phyloP scores from a whole-genome alignment of 305 asterid genomes.

The Coffea humblotiana region DNA sequence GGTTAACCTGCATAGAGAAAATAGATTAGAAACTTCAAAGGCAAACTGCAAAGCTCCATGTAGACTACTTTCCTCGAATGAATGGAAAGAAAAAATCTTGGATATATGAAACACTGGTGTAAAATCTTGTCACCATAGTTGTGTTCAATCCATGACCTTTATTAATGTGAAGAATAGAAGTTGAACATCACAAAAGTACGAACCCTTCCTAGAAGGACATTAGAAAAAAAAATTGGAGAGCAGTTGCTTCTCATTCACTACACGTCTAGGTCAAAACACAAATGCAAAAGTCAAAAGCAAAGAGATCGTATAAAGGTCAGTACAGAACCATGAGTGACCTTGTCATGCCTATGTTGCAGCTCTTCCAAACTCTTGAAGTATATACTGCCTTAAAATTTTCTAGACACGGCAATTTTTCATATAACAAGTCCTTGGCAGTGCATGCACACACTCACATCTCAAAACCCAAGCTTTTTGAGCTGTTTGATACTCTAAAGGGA shows the following conservation, averaged over 20 bases:
- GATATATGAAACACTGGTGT: not conserved
- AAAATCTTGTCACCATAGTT: not conserved
- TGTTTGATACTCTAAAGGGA: not conserved
- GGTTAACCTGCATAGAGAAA: slow-evolving; percentile 60
- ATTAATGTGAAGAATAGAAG: not conserved
- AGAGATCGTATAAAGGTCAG: not conserved
- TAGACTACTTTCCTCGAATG: too few species aligned
- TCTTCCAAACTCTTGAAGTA: not conserved
- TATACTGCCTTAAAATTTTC: not conserved
- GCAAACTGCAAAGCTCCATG: not conserved
- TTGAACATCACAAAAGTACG: not conserved
- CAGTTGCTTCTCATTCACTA: not conserved
- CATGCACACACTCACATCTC: not conserved
- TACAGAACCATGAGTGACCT: not conserved
- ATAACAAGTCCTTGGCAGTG: not conserved
- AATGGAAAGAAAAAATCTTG: too few species aligned
- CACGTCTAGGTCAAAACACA: not conserved
- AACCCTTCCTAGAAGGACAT: not conserved
- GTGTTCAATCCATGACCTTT: not conserved
- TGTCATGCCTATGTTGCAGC: not conserved
- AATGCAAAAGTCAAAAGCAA: not conserved
- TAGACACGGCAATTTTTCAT: not conserved
- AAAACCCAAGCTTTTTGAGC: not conserved
- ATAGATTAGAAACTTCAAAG: not conserved
- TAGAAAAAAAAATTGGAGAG: not conserved